Evolutionary conservation across 2,329 filamentous ascomycete species (phyloP), one percentile per base, ranked within the genome.

Genomic region (Pseudogymnoascus sp.): DNA sequence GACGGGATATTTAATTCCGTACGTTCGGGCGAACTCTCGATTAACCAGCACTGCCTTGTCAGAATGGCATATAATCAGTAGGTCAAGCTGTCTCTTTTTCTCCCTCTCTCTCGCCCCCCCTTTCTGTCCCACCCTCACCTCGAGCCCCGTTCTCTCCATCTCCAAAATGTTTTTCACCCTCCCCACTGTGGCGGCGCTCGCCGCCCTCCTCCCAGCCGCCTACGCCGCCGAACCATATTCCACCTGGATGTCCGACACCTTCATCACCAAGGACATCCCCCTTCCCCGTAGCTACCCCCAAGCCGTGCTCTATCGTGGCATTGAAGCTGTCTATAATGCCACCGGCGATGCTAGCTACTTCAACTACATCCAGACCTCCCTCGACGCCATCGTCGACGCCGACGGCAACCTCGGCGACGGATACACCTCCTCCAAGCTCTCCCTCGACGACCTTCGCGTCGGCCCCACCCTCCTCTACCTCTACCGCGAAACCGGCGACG

Each of bases 401-500:
- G 71, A 82, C 41, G 82, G 82, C 11, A 78, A 76, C 4, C 42
- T 66, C n/a, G 72, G 83, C 62, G 70, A 72, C 12, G 73, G 74
- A 16, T 84, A 80, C 74, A 74, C 80, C 61, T 70, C 76, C 12
- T 71, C 71, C 2, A 78, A 76, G 67, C 80, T 83, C 72, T 81
- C 79, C 2, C 74, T 82, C 0, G 79, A 82, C 64, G 78, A 83
- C 63, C 77, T 83, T 64, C 79, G 82, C 5, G 75, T 83, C 33
- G 82, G 81, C 6, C 77, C 80, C 66, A 81, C 80, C 67, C 72
- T 82, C 38, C 73, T 84, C 1, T 80, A 75, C 65, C 77, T 81
- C 73, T 79, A 80, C 66, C 75, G 77, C 66, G 69, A 75, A 63
- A 79, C 79, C 0, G 74, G 75, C 9, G 74, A 79, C 39, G 68